Conservation (phyloP, 164 flowering plant species). For the Dillenia suffruticosa region DNA sequence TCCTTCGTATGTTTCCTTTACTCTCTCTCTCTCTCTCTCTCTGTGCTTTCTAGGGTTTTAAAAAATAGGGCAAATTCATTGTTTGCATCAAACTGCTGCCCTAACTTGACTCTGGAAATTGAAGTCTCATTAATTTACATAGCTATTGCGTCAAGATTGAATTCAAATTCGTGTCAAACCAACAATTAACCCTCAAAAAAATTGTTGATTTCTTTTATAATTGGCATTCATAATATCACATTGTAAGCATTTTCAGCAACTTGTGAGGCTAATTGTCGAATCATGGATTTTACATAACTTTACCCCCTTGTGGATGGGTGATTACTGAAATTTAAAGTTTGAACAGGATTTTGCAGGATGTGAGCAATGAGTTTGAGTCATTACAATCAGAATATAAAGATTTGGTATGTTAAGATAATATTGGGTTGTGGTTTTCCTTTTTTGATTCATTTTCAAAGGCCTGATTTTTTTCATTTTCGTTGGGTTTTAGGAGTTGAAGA, state of each 20-base stretch:
- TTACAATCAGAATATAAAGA: conserved; percentile 45
- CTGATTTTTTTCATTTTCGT: conserved; percentile 20
- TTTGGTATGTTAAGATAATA: conserved; percentile 49
- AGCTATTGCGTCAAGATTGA: too few species aligned
- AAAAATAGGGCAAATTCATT: background rate
- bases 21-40: background rate
- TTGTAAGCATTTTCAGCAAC: background rate
- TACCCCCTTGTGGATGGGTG: background rate
- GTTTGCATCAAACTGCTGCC: background rate
- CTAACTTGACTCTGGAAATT: background rate
- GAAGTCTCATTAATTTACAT: too few species aligned
- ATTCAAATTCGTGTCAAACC: background rate
- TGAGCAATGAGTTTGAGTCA: conserved; percentile 58
- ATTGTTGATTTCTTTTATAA: background rate
- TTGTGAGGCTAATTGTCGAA: background rate
- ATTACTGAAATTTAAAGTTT: too few species aligned
- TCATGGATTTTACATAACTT: background rate
- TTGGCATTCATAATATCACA: background rate
- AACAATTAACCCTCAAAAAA: background rate
- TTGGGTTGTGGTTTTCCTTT: conserved; percentile 1
- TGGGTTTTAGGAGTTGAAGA: conserved; percentile 44
- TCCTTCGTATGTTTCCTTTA: conserved; percentile 53
- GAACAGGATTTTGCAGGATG: conserved; percentile 66
- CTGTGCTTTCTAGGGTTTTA: background rate
- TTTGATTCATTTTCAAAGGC: conserved; percentile 6